Percentiles rank a stretch among this genome's conserved stretches.
These are phyloP conservation scores for Taiozyma sp. DNA, from an alignment of 1,139 yeast species.

Conservation along the genomic window DNA sequence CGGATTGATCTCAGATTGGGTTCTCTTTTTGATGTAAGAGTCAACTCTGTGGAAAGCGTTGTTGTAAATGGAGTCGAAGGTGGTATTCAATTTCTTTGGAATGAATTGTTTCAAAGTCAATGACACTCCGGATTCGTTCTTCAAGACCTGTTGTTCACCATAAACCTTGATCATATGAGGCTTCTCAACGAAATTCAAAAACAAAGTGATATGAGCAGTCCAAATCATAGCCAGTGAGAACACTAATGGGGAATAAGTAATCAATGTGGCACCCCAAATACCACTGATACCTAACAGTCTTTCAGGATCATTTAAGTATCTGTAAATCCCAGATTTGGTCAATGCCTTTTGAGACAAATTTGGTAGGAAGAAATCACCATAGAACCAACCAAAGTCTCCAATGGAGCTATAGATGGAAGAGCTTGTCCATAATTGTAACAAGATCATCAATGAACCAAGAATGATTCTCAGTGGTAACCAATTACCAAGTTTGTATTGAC, in stretches of 20 bases:
- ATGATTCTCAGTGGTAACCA: constrained; percentile 57
- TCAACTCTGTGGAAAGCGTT: constrained; percentile 17
- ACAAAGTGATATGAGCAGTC: constrained; percentile 62
- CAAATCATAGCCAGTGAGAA: constrained; percentile 56
- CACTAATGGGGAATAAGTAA: constrained; percentile 57
- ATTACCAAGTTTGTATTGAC: constrained; percentile 29
- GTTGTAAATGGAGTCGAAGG: constrained; percentile 15
- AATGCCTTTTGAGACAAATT: constrained; percentile 39
- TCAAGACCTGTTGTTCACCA: constrained; percentile 55
- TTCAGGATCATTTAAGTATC: constrained; percentile 84
- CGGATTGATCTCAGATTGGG: constrained; percentile 15
- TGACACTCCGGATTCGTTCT: constrained; percentile 63
- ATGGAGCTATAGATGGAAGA: constrained; percentile 67
- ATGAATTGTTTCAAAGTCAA: constrained; percentile 30
- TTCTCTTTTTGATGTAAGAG: constrained; percentile 21
- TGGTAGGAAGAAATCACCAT: constrained; percentile 81
- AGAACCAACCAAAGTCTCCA: constrained; percentile 88
- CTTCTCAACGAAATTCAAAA: constrained; percentile 73
- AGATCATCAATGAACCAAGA: constrained; percentile 48
- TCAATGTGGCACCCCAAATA: constrained; percentile 71
- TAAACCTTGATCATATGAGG: constrained; percentile 78
- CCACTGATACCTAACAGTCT: constrained; percentile 81
- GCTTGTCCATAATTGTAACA: constrained; percentile 71
- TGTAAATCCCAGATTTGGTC: constrained; percentile 80
- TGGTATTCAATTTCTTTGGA: constrained; percentile 29